Base-by-base conservation (phyloP, 768 basidiomycete species). In the Tricholomella constricta region DNA sequence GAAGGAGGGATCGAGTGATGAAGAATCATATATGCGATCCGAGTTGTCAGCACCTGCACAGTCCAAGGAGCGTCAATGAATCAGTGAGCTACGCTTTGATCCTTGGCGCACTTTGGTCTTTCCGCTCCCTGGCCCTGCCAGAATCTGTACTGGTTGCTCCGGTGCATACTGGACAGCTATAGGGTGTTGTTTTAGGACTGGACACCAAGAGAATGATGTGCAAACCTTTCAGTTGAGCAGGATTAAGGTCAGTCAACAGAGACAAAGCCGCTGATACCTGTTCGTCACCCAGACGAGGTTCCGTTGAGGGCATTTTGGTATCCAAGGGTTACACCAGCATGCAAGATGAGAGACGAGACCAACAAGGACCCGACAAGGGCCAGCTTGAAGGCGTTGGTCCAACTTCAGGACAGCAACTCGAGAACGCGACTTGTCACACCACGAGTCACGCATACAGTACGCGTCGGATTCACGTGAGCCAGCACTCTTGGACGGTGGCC, bases 111-210 rank as follows among this genome's bases (percentile, higher is more conserved):
- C 84, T 67, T 80, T 85, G 0, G 86, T 88, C 65, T 88, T 88
- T 20, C 88, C 90, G 61, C 88, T 80, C 1, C 80, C 81, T 12
- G 91, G 91, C 8, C 91, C 91, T 36, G 90, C 91, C 1, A 94
- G 73, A 41, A 94, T 90, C 67, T 94, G 91, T 5, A 91, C 69
- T 1, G 90, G 86, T 36, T 77, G 67, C 17, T 74, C 55, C 10
- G 87, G 85, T 3, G 80, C 71, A 65, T 86, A 84, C 48, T 78
- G 73, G 7, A 90, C 89, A 52, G 90, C 90, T 91, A 47, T 4
- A 25, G 9, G 34, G 2, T 7, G 5, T 31, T 27, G 6, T 9
- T 14, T 4, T 9, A 47, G 2, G 14, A 20, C 2, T 40, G 2
- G 15, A 25, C 19, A 17, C 23, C 48, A 19, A 4, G 36, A 9